Conservation (phyloP, 2,329 filamentous ascomycete species). For the Fulvia fulva region DNA sequence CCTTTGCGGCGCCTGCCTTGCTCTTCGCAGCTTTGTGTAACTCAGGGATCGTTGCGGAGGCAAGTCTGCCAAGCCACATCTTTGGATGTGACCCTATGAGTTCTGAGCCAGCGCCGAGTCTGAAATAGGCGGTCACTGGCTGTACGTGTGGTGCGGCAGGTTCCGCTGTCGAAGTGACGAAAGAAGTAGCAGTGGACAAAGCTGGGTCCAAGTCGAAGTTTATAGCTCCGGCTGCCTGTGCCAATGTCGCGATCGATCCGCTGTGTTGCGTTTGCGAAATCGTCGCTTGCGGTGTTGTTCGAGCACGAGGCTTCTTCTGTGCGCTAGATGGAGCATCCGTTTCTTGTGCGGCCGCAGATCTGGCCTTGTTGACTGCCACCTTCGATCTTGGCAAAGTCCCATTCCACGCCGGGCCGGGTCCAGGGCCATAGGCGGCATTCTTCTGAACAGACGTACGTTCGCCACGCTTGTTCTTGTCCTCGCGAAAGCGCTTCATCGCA, state of each 20-base stretch:
- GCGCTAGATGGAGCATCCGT: background rate
- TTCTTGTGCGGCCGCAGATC: constrained; percentile 6
- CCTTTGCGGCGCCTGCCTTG: constrained; percentile 45
- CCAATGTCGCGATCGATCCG: constrained; percentile 8
- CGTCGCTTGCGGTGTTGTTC: constrained; percentile 1
- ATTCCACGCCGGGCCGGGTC: constrained; percentile 38
- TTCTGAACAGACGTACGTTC: constrained; percentile 20
- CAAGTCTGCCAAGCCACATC: constrained; percentile 65
- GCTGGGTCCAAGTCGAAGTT: constrained; percentile 23
- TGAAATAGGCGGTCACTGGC: constrained; percentile 61
- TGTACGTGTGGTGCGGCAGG: constrained; percentile 24
- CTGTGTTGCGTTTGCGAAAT: constrained; percentile 2
- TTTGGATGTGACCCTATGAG: constrained; percentile 45
- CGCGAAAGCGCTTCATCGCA: constrained; percentile 71
- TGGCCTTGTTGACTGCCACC: constrained; percentile 4
- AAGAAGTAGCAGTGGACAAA: constrained; percentile 8
- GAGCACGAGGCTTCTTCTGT: constrained; percentile 7
- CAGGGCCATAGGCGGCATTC: constrained; percentile 35
- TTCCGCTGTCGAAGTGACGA: constrained; percentile 19
- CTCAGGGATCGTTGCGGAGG: constrained; percentile 56
- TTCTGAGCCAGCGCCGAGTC: constrained; percentile 62
- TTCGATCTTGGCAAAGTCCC: constrained; percentile 18
- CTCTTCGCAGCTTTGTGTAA: constrained; percentile 58
- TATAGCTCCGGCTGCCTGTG: constrained; percentile 14
- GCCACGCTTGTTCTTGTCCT: constrained; percentile 54